A percentile compares a stretch with the other conserved stretches of the same genome.
These are phyloP conservation scores for Candida schatavii DNA, from an alignment of 805 yeast genomes.

Conservation along the genomic window DNA sequence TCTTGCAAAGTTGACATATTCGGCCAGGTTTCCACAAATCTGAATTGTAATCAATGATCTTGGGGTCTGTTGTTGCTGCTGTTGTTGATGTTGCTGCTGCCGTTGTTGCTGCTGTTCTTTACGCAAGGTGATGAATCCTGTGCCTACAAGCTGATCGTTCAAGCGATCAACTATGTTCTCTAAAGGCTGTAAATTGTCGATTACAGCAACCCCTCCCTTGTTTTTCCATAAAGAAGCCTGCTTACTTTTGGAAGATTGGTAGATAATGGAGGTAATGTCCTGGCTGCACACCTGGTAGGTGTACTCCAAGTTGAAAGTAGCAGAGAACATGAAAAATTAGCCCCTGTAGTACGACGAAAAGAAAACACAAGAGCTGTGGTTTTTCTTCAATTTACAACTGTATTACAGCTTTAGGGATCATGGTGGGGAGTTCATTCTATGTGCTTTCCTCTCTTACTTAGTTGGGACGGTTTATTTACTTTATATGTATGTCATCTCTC, in stretches of 20 bases:
- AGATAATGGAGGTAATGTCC: not conserved
- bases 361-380: not conserved
- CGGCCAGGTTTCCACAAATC: not conserved
- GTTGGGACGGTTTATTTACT: not conserved
- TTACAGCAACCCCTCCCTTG: slow-evolving; percentile 9
- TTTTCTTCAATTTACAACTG: too few relatives aligned
- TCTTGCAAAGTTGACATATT: slow-evolving; percentile 27
- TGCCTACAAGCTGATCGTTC: slow-evolving; percentile 8
- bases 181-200: slow-evolving; percentile 26
- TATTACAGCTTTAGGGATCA: too few relatives aligned
- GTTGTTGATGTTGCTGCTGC: not conserved
- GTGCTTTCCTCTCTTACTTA: not conserved
- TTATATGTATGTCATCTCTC: slow-evolving; percentile 6
- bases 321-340: slow-evolving; percentile 8
- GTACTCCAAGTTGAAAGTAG: slow-evolving; percentile 18
- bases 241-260: slow-evolving; percentile 3
- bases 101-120: not conserved
- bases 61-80: not conserved
- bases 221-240: slow-evolving; percentile 6
- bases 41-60: not conserved
- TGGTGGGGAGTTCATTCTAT: too few relatives aligned
- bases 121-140: not conserved
- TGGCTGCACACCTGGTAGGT: slow-evolving; percentile 21
- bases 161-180: slow-evolving; percentile 13
- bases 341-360: not conserved